These are phyloP conservation scores for Serendipita sp. DNA, from an alignment of 768 basidiomycete genomes.

Conservation along the genomic window DNA sequence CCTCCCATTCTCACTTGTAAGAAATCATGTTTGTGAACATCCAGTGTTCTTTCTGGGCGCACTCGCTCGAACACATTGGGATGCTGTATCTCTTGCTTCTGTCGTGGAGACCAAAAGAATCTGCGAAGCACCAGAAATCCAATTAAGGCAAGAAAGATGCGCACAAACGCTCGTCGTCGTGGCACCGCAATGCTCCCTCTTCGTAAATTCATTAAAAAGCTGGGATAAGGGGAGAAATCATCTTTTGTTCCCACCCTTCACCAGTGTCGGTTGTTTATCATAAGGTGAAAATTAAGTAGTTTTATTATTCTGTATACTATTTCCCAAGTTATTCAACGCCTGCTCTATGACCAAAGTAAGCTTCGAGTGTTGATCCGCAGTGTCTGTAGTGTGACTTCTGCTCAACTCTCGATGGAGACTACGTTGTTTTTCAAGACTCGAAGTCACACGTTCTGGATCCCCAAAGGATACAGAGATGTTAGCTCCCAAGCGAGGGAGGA, in stretches of 20 bases:
- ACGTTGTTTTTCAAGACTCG: background rate
- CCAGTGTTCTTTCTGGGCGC: conserved; percentile 56
- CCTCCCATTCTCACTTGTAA: conserved; percentile 71
- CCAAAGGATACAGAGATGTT: conserved; percentile 68
- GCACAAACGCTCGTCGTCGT: background rate
- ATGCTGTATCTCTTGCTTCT: conserved; percentile 30
- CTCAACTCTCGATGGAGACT: background rate
- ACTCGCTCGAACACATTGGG: conserved; percentile 54
- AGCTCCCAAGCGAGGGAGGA: conserved; percentile 44
- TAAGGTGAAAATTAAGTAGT: background rate
- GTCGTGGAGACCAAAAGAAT: conserved; percentile 5
- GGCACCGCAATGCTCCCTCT: background rate
- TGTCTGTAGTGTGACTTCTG: background rate
- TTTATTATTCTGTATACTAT: background rate
- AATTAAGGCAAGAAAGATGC: background rate
- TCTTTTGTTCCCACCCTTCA: background rate
- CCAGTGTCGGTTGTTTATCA: background rate
- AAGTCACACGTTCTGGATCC: conserved; percentile 26
- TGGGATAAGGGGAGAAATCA: too few species aligned
- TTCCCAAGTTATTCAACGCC: background rate
- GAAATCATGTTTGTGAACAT: conserved; percentile 78
- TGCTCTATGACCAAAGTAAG: background rate
- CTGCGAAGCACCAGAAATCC: conserved; percentile 1
- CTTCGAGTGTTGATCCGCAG: background rate
- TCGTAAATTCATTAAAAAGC: background rate